Conservation (phyloP, 768 basidiomycete genomes). For the Boletales sp. region DNA sequence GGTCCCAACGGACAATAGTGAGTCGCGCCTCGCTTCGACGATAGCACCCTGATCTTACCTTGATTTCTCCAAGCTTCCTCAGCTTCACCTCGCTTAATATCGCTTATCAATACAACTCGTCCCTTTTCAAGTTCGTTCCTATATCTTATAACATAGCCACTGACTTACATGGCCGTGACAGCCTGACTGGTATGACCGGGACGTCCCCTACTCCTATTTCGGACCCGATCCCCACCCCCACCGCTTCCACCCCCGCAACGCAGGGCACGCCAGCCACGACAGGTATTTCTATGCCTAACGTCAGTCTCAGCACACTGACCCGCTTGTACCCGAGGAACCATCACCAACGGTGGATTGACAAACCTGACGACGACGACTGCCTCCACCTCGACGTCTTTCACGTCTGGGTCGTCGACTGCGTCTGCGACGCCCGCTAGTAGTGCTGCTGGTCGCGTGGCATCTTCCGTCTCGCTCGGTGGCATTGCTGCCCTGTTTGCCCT, state of each 20-base stretch:
- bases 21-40: conserved; percentile 16
- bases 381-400: background rate
- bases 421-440: conserved; percentile 12
- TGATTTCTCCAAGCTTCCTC: conserved; percentile 53
- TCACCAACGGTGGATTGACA: too few species aligned
- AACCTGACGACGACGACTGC: background rate
- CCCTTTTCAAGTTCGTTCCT: conserved; percentile 44
- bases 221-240: conserved; percentile 5
- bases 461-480: conserved; percentile 19
- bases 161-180: conserved; percentile 24
- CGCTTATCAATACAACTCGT: conserved; percentile 45
- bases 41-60: conserved; percentile 2
- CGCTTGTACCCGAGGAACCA: too few species aligned
- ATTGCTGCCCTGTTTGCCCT: conserved; percentile 19
- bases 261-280: background rate
- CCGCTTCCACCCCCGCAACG: conserved; percentile 10
- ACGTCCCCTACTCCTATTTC: conserved; percentile 34
- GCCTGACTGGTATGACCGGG: conserved; percentile 58
- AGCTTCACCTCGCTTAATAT: conserved; percentile 44
- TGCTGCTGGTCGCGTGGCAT: conserved; percentile 21
- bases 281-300: conserved; percentile 15
- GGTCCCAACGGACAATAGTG: conserved; percentile 60
- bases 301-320: conserved; percentile 1
- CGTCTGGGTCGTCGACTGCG: conserved; percentile 1
- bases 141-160: background rate